Conservation (phyloP, 169 alveolate genomes). For the Plasmodium malariae region DNA sequence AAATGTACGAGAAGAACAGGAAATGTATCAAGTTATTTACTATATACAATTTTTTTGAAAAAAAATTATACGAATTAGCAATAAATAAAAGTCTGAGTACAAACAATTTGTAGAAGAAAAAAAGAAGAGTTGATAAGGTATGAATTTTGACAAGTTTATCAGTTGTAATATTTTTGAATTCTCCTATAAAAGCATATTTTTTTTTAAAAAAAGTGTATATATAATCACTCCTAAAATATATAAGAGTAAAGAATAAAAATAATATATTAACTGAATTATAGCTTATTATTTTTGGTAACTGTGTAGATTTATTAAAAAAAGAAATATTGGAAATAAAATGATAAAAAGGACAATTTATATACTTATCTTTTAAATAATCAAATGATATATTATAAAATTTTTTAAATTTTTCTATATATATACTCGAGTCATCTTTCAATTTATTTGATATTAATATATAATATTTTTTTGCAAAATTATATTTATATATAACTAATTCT, state of each 20-base stretch:
- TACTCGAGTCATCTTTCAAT: constrained; percentile 10
- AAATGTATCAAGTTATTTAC: constrained; percentile 48
- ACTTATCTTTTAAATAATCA: constrained; percentile 6
- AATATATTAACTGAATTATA: constrained; percentile 66
- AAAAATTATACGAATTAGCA: constrained; percentile 55
- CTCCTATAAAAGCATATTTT: constrained; percentile 77
- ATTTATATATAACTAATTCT: constrained; percentile 11
- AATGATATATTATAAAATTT: background rate
- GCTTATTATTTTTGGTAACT: constrained; percentile 31
- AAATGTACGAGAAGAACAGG: constrained; percentile 49
- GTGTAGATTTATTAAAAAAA: constrained; percentile 33
- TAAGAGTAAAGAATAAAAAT: constrained; percentile 55
- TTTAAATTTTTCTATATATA: constrained; percentile 13
- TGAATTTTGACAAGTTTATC: constrained; percentile 69
- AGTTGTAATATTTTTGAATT: constrained; percentile 57
- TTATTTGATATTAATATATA: constrained; percentile 6
- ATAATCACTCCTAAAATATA: constrained; percentile 51
- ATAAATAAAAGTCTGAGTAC: constrained; percentile 61
- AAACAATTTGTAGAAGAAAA: constrained; percentile 67
- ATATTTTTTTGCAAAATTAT: constrained; percentile 35
- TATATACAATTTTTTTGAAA: constrained; percentile 34
- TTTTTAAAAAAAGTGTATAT: constrained; percentile 66
- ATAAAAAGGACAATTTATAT: background rate
- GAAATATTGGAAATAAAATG: constrained; percentile 1
- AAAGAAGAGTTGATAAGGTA: constrained; percentile 53